Percentiles rank a stretch among this genome's conserved stretches.
Evolutionary conservation across 805 yeast genomes (phyloP).

Genomic region (Gaillardinia entomophila): DNA sequence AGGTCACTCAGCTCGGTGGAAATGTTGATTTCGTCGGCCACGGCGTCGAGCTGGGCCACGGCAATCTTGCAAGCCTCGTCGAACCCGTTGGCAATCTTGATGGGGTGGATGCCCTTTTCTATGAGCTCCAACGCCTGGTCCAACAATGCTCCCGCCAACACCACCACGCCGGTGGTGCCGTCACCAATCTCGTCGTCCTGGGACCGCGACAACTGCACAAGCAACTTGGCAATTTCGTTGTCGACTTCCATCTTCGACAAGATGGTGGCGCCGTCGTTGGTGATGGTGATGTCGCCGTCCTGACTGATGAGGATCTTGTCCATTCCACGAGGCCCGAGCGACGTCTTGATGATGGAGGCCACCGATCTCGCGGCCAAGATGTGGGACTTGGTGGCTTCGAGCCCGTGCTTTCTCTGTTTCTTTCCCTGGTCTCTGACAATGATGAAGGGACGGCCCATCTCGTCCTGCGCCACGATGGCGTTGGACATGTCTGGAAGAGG

Average conservation of each 20-base stretch:
- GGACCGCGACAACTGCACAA: conserved; percentile 88
- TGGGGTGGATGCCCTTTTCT: conserved; percentile 96
- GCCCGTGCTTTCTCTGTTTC: conserved; percentile 63
- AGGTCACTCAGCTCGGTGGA: conserved; percentile 41
- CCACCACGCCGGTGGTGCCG: conserved; percentile 99
- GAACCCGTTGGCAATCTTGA: conserved; percentile 93
- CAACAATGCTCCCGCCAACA: conserved; percentile 85
- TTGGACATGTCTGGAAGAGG: conserved; percentile 89
- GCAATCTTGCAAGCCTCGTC: conserved; percentile 96
- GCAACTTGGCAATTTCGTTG: conserved; percentile 89
- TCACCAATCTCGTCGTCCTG: conserved; percentile 99
- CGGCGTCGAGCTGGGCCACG: conserved; percentile 62
- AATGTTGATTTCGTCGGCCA: conserved; percentile 62
- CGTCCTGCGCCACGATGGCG: conserved; percentile 98
- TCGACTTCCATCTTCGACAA: conserved; percentile 93
- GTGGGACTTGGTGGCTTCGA: conserved; percentile 63
- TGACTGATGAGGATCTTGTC: conserved; percentile 93
- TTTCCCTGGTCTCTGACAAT: conserved; percentile 81
- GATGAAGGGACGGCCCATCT: conserved; percentile 97
- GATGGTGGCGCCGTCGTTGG: conserved; percentile 98
- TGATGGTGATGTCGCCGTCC: conserved; percentile 96
- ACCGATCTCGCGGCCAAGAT: conserved; percentile 94
- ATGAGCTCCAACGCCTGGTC: conserved; percentile 93
- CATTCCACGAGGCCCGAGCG: conserved; percentile 97
- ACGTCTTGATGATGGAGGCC: conserved; percentile 84